Evolutionary conservation across 768 basidiomycete genomes (phyloP).

Genomic region (Boletus huronensis): DNA sequence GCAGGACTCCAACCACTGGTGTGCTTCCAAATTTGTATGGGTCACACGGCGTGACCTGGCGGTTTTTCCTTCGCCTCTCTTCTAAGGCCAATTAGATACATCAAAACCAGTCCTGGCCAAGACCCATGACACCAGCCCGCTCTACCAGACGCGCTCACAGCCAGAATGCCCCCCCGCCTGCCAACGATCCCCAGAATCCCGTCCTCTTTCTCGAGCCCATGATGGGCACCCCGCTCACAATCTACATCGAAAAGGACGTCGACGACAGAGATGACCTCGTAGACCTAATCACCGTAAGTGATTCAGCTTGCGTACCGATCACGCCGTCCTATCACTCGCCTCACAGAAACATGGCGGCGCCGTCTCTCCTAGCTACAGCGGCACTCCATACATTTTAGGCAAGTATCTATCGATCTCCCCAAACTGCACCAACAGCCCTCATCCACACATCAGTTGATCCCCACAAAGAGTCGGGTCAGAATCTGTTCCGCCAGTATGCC

Average conservation of each 20-base stretch:
- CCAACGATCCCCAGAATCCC: constrained; percentile 37
- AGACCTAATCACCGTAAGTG: constrained; percentile 63
- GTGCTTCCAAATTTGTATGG: neutral
- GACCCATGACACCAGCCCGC: constrained; percentile 85
- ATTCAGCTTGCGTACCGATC: constrained; percentile 3
- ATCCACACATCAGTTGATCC: constrained; percentile 58
- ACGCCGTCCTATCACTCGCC: neutral
- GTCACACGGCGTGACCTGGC: constrained; percentile 19
- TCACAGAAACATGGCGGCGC: constrained; percentile 73
- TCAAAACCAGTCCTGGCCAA: constrained; percentile 32
- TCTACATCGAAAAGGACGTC: constrained; percentile 82
- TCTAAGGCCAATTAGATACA: constrained; percentile 18
- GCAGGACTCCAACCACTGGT: constrained; percentile 30
- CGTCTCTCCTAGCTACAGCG: constrained; percentile 72
- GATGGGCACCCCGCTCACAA: constrained; percentile 68
- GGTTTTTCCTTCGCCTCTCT: constrained; percentile 17
- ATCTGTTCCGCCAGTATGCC: constrained; percentile 73
- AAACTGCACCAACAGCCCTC: neutral
- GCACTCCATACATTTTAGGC: constrained; percentile 80
- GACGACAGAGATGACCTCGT: constrained; percentile 61
- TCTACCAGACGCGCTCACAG: constrained; percentile 49
- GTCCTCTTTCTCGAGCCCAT: constrained; percentile 78
- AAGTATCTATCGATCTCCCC: constrained; percentile 24
- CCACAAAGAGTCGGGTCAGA: constrained; percentile 74
- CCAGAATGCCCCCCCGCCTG: constrained; percentile 24